Evolutionary conservation across 1,284 basidiomycete species (phyloP).

Genomic region (Blastosporella zonata): DNA sequence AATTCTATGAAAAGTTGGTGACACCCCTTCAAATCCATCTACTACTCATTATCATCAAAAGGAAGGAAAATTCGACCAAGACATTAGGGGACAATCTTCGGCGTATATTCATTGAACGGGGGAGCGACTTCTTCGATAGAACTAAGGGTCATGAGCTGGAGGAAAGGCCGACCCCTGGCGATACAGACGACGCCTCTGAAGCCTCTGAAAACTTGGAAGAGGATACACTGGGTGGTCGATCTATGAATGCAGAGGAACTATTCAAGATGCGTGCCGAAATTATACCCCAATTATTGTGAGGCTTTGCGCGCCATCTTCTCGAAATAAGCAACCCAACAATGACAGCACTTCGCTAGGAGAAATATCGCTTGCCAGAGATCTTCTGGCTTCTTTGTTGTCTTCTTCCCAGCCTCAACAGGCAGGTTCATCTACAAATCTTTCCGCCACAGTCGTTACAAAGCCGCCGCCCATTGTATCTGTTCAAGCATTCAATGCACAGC

Average conservation of each 20-base stretch:
- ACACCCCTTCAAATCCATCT: background rate
- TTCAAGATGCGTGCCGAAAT: conserved; percentile 70
- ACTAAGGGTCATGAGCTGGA: conserved; percentile 33
- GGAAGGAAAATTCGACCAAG: conserved; percentile 51
- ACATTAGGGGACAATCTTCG: conserved; percentile 60
- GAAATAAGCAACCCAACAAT: conserved; percentile 7
- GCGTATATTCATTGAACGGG: conserved; percentile 69
- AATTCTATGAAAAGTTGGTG: conserved; percentile 66
- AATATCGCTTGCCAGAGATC: conserved; percentile 70
- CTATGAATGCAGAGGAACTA: conserved; percentile 74
- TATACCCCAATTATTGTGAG: conserved; percentile 67
- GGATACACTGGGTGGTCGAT: conserved; percentile 30
- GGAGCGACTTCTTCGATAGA: conserved; percentile 70
- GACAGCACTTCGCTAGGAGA: conserved; percentile 70
- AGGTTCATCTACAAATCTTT: conserved; percentile 41
- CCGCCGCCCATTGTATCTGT: conserved; percentile 63
- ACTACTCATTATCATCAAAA: conserved; percentile 27
- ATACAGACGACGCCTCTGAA: conserved; percentile 14
- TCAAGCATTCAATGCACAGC: conserved; percentile 70
- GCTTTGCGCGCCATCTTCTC: conserved; percentile 6
- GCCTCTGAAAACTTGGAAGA: conserved; percentile 22
- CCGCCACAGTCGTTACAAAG: conserved; percentile 63
- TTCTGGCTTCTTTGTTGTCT: conserved; percentile 56
- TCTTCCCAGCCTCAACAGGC: conserved; percentile 26
- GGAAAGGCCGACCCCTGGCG: conserved; percentile 21